Base-by-base conservation (phyloP, 2,329 filamentous ascomycete genomes). In the Fusarium robinianum region DNA sequence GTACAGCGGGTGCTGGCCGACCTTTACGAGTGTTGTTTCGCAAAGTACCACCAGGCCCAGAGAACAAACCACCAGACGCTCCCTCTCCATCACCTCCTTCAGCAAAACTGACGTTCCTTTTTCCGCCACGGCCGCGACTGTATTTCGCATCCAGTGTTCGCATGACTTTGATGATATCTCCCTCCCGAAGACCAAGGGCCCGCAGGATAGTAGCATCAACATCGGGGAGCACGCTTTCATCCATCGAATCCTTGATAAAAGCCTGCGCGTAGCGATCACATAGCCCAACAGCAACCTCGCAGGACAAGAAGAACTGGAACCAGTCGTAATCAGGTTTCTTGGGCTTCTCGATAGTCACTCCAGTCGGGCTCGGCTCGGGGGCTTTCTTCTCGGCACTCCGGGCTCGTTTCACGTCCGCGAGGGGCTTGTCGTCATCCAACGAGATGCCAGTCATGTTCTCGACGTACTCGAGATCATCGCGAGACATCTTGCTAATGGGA, bases 231-330 rank as follows among this genome's bases (percentile, higher is more conserved):
- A 96, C 85, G 51, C 88, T 91, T 67, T 96, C 91, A 55, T 95
- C 91, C 90, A 99, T 97, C 16, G 91, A 94, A 64, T 99, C 94
- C 63, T 85, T 85, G 33, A 81, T 69, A 64, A 99, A 99, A 3
- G 90, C 89, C 63, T 90, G 88, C 2, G 91, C 85, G 64, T 99
- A 99, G 41, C 94, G 82, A 70, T 97, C 92, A 68, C 94, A 99
- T 31, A 96, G 84, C 46, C 95, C 89, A 34, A 92, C 88, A 30
- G 90, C 87, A 59, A 97, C 90, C 32, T 95, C 92, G 66, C 90
- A 95, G 52, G 85, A 84, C 26, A 99, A 74, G 76, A 99, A 99
- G 73, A 99, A 97, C 65, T 96, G 90, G 63, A 99, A 99, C 94
- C 94, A 99, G 67, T 99, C 94, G 66, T 97, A 95, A 33, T 94